Conservation (phyloP, 2,329 filamentous ascomycete genomes). For the Monosporascus cannonballus region DNA sequence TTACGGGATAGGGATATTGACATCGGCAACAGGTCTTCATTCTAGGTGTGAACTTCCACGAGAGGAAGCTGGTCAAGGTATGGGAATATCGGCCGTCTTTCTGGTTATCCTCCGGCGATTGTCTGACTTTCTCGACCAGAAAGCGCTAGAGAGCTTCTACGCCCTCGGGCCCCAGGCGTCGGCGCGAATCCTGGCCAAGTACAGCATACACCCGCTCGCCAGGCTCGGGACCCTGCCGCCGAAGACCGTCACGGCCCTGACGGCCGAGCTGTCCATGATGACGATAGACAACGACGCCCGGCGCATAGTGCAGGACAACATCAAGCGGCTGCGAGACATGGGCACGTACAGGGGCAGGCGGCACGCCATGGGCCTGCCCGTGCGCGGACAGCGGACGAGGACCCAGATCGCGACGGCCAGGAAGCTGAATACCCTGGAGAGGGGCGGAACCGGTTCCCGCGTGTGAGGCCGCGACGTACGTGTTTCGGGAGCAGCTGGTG, state of each 20-base stretch:
- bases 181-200: constrained; percentile 75
- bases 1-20: background rate
- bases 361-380: constrained; percentile 89
- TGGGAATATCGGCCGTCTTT: background rate
- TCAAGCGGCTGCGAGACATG: constrained; percentile 81
- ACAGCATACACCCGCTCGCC: constrained; percentile 79
- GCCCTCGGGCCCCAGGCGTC: constrained; percentile 69
- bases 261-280: constrained; percentile 81
- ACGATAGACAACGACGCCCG: constrained; percentile 87
- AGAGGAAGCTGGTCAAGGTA: constrained; percentile 79
- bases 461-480: constrained; percentile 3
- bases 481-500: background rate
- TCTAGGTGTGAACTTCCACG: constrained; percentile 78
- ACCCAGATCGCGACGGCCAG: constrained; percentile 59
- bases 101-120: too few species aligned
- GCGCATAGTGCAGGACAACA: constrained; percentile 75
- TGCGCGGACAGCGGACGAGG: constrained; percentile 83
- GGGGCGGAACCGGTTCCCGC: constrained; percentile 25
- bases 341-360: constrained; percentile 81
- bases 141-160: constrained; percentile 79
- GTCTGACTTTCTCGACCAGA: constrained; percentile 32
- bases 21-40: constrained; percentile 63
- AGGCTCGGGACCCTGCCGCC: constrained; percentile 69
- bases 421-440: constrained; percentile 55
- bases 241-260: constrained; percentile 74